phyloP scores from a whole-genome alignment of 331 rosid species.

The Rosa hybrid region DNA sequence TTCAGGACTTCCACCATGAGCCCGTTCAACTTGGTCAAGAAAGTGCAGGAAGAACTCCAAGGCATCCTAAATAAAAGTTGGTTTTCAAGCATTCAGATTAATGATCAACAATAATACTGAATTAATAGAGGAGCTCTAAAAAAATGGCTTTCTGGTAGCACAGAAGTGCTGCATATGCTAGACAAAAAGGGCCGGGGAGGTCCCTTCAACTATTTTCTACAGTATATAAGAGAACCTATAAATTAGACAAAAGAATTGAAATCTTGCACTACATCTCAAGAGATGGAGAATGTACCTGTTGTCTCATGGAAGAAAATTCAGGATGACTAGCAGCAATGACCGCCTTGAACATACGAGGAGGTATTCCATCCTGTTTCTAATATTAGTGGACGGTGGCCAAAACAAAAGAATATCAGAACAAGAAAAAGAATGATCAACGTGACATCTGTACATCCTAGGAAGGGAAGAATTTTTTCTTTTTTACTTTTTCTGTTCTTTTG shows the following conservation, averaged over 20 bases:
- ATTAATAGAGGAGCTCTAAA: not conserved
- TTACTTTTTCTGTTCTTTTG: not conserved
- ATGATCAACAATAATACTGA: constrained; percentile 14
- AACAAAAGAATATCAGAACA: constrained; percentile 17
- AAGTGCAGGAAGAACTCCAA: constrained; percentile 97
- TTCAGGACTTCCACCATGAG: constrained; percentile 61
- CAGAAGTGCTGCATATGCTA: not conserved
- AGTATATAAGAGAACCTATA: not conserved
- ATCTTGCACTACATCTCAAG: constrained; percentile 10
- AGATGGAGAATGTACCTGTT: constrained; percentile 67
- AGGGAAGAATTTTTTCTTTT: not conserved
- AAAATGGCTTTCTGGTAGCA: not conserved
- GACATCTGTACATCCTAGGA: not conserved
- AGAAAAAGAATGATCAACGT: constrained; percentile 21
- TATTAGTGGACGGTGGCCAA: constrained; percentile 19
- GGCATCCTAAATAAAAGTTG: constrained; percentile 68
- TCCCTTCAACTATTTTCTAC: not conserved
- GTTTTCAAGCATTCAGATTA: constrained; percentile 27
- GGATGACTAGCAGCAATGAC: constrained; percentile 97
- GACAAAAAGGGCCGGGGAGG: not conserved
- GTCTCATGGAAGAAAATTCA: constrained; percentile 91
- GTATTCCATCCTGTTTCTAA: constrained; percentile 88
- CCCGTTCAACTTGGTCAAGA: constrained; percentile 91
- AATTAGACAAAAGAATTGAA: not conserved
- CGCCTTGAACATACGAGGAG: constrained; percentile 90